A percentile compares a stretch with the other conserved stretches of the same genome.
Conservation (phyloP, 176 grass and related monocot species). For the Aegilops tauschii region DNA sequence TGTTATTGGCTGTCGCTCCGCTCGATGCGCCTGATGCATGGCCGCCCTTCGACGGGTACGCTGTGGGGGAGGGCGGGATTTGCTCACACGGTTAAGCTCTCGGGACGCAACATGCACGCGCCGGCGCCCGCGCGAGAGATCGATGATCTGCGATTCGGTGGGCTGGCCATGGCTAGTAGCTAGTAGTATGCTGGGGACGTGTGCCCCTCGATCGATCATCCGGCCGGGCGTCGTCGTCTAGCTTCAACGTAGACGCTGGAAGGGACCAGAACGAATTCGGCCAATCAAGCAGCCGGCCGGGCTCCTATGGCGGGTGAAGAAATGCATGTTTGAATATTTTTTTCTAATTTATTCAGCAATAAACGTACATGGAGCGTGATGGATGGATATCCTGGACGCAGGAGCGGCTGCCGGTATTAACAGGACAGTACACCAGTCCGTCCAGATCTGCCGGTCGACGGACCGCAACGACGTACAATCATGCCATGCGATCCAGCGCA, state of each 20-base stretch:
- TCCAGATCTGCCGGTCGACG: background rate
- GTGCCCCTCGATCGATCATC: background rate
- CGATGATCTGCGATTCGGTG: background rate
- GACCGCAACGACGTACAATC: background rate
- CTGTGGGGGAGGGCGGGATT: constrained; percentile 16
- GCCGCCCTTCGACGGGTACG: constrained; percentile 30
- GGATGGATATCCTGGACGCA: background rate
- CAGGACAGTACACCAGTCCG: background rate
- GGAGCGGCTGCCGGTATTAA: background rate
- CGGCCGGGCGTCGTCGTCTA: background rate
- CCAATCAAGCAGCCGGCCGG: too few relatives aligned
- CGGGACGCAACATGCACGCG: constrained; percentile 21
- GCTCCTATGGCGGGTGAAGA: too few relatives aligned
- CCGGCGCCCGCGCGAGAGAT: too few relatives aligned
- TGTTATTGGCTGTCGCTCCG: constrained; percentile 25
- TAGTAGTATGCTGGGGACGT: background rate
- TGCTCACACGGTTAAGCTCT: constrained; percentile 16
- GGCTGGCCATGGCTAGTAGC: background rate
- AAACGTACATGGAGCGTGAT: background rate
- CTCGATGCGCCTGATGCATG: background rate
- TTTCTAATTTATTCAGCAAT: too few relatives aligned
- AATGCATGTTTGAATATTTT: background rate
- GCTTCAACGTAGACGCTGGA: background rate
- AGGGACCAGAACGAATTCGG: too few relatives aligned
- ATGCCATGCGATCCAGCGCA: background rate